Percentiles rank a stretch among this genome's conserved stretches.
Evolutionary conservation across 257 asterid species (phyloP).

Genomic region (Fraxinus cuspidata): DNA sequence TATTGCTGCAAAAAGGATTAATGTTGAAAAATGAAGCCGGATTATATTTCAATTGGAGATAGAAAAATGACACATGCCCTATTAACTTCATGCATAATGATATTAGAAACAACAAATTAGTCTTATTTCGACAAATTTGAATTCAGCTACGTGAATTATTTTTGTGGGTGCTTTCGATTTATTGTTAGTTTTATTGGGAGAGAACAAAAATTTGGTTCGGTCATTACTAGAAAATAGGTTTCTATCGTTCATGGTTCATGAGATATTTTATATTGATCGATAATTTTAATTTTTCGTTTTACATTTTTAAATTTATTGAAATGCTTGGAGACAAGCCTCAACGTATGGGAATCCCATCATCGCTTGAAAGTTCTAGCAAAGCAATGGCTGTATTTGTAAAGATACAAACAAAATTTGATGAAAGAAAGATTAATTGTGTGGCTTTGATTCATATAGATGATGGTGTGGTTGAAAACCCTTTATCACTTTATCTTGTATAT

Average conservation of each 20-base stretch:
- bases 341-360: not conserved
- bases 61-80: not conserved
- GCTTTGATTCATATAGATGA: slow-evolving; percentile 45
- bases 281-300: not conserved
- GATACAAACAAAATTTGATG: not conserved
- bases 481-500: slow-evolving; percentile 65
- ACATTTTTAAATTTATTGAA: not conserved
- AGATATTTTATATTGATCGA: not conserved
- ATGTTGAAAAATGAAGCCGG: not conserved
- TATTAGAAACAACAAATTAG: not conserved
- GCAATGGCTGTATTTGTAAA: not conserved
- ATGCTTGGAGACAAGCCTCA: not conserved
- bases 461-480: slow-evolving; percentile 66
- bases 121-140: not conserved
- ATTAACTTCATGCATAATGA: not conserved
- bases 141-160: not conserved
- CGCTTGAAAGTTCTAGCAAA: not conserved
- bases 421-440: slow-evolving; percentile 37
- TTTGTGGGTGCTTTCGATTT: not conserved
- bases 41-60: not conserved
- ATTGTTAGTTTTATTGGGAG: not conserved
- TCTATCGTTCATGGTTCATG: not conserved
- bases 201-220: not conserved
- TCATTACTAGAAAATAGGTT: not conserved
- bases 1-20: not conserved